Percentiles rank a stretch among this genome's conserved stretches.
These are phyloP conservation scores for Salix caprea DNA, from an alignment of 345 rosid species.

Conservation along the genomic window DNA sequence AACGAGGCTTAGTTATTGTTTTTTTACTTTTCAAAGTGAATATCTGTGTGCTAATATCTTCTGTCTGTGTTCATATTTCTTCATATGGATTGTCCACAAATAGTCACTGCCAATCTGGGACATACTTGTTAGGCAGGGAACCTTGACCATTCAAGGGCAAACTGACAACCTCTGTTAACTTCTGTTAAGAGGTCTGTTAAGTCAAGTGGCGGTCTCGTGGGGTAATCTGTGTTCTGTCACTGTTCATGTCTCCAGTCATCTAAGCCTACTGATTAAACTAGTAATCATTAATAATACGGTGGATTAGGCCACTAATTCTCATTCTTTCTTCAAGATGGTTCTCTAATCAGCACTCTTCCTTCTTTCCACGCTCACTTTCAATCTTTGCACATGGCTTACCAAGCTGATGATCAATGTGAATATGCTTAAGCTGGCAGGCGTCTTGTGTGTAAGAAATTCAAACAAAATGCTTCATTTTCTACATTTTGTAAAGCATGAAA, in stretches of 20 bases:
- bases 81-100: neutral
- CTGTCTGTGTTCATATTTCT: neutral
- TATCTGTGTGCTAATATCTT: constrained; percentile 8
- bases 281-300: neutral
- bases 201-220: constrained; percentile 16
- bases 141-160: constrained; percentile 11
- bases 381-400: neutral
- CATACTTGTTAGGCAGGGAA: constrained; percentile 18
- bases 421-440: neutral
- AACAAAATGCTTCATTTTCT: neutral
- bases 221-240: constrained; percentile 2
- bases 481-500: neutral
- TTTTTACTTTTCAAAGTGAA: constrained; percentile 2
- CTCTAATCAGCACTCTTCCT: neutral
- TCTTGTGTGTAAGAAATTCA: neutral
- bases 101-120: constrained; percentile 6
- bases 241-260: neutral
- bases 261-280: neutral
- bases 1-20: constrained; percentile 15
- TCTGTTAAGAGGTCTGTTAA: neutral
- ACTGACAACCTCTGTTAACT: constrained; percentile 17
- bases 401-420: neutral
- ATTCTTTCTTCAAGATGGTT: neutral
- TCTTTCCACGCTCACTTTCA: neutral
- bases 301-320: neutral